Evolutionary conservation across 495 filamentous ascomycete genomes (phyloP), one percentile per base, ranked within the genome.

Genomic region (Glonium stellatum): DNA sequence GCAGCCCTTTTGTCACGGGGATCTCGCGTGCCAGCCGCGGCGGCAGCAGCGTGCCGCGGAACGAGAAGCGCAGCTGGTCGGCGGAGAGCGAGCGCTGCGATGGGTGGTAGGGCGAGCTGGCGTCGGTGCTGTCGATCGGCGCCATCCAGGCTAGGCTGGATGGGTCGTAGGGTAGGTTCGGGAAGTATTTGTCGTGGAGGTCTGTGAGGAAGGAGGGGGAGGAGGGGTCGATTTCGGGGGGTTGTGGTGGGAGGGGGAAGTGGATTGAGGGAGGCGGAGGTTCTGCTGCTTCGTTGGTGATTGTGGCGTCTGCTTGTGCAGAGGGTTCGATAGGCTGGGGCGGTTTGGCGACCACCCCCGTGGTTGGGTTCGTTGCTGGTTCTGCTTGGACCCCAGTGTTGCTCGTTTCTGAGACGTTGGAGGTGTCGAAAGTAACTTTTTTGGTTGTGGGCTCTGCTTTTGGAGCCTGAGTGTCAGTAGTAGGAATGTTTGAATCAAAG

Each of bases 121-220:
- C 62, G 50, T 82, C 76, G 27, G 78, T 68, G 1, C 82, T 77
- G 10, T 84, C 79, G 37, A 87, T 68, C 13, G 87, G 84, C 39
- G 84, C 81, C 80, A 97, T 91, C 93, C 93, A 98, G 19, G 89
- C 87, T 3, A 98, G 80, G 12, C 87, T 84, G 25, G 87, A 83
- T 0, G 92, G 91, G 73, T 97, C 89, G 49, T 88, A 79, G 13
- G 92, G 80, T 2, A 96, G 85, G 58, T 82, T 77, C 19, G 93
- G 92, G 78, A 96, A 98, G 80, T 93, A 98, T 72, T 92, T 95
- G 0, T 81, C 71, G 78, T 96, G 91, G 10, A 98, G 82, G 59
- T 87, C 83, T 22, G 78, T 71, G 52, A 96, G 85, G 77, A 98
- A 97, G 64, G 87, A 80, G 0, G 89, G 84, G 52, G 87, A 87